phyloP scores from a whole-genome alignment of 805 yeast species.

The Saturnispora dispora region DNA sequence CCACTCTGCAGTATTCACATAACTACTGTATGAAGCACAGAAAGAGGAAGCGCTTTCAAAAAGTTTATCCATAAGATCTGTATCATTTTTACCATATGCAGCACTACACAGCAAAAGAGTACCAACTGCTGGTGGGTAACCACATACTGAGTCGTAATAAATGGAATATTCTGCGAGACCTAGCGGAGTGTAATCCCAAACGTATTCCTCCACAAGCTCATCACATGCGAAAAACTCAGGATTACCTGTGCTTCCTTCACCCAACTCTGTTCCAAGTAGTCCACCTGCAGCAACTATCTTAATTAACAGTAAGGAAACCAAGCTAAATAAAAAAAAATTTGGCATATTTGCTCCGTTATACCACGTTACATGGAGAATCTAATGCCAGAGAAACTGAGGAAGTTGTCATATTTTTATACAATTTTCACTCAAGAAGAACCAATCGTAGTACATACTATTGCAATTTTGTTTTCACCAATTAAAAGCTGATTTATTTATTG shows the following conservation, averaged over 20 bases:
- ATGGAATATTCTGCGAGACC: constrained; percentile 1
- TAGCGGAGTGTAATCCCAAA: constrained; percentile 11
- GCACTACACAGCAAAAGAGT: constrained; percentile 12
- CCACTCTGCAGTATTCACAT: constrained; percentile 15
- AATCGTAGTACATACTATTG: not conserved
- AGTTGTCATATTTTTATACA: not conserved
- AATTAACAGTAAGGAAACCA: not conserved
- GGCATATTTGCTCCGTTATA: not conserved
- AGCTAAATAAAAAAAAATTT: not conserved
- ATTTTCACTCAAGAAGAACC: not conserved
- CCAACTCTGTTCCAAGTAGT: constrained; percentile 3
- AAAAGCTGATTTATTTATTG: not conserved
- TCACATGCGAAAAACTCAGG: constrained; percentile 15
- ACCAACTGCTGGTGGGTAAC: constrained; percentile 17
- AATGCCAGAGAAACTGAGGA: not conserved
- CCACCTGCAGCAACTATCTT: not conserved
- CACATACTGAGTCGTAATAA: constrained; percentile 7
- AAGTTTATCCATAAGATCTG: not conserved
- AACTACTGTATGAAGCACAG: constrained; percentile 14
- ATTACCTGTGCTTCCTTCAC: constrained; percentile 3
- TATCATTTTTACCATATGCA: constrained; percentile 1
- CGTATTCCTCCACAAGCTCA: constrained; percentile 4
- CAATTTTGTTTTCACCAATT: not conserved
- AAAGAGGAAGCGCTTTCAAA: not conserved
- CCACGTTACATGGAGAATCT: not conserved